These are phyloP conservation scores for Kwoniella bestiolae DNA, from an alignment of 768 basidiomycete genomes.

Conservation along the genomic window DNA sequence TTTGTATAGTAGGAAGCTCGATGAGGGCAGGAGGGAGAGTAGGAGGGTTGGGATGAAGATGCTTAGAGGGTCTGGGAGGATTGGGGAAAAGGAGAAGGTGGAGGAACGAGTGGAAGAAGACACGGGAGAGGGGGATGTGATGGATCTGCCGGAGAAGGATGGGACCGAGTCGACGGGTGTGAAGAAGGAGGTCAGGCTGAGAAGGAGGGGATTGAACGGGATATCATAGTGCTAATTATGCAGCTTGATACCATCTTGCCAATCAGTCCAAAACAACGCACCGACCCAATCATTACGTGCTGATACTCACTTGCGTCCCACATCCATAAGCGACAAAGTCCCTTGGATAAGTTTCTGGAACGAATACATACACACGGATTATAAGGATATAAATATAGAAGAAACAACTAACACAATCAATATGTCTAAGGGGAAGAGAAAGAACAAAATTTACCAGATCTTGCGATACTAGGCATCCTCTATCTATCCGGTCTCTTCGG, in stretches of 20 bases:
- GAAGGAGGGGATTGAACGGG: slow-evolving; percentile 3
- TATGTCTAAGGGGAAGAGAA: too few relatives aligned
- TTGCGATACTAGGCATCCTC: too few relatives aligned
- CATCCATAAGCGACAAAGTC: too few relatives aligned
- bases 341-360: background rate
- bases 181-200: background rate
- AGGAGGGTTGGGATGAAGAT: slow-evolving; percentile 8
- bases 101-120: background rate
- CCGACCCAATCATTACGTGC: too few relatives aligned
- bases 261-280: too few relatives aligned
- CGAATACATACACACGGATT: background rate
- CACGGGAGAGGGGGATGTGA: background rate
- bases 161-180: background rate
- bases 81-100: background rate
- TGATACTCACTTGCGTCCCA: too few relatives aligned
- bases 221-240: too few relatives aligned
- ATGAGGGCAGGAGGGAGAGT: slow-evolving; percentile 23
- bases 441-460: too few relatives aligned
- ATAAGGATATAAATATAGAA: background rate
- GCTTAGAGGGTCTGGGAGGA: slow-evolving; percentile 16
- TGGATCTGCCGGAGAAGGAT: background rate
- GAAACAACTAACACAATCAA: too few relatives aligned
- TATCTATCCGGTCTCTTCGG: too few relatives aligned
- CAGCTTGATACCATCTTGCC: too few relatives aligned
- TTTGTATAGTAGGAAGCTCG: slow-evolving; percentile 31